Base-by-base conservation (phyloP, 2,329 filamentous ascomycete species). In the Fusarium devonianum region DNA sequence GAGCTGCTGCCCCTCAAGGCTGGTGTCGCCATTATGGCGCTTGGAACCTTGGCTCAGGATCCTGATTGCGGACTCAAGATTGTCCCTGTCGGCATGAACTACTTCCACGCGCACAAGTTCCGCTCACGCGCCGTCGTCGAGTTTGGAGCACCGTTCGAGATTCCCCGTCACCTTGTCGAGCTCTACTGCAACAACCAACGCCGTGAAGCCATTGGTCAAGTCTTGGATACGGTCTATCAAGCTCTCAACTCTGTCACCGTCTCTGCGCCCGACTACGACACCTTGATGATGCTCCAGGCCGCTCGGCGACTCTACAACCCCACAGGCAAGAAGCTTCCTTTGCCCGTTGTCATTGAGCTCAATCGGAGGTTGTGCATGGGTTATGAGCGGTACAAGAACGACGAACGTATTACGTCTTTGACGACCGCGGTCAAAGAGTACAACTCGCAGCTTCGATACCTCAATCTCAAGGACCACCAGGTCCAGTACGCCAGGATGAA, bases 71-170 rank as follows among this genome's bases (percentile, higher is more conserved):
- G 90, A 21, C 78, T 99, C 54, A 95, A 92, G 73, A 97, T 99
- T 64, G 90, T 99, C 17, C 94, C 94, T 4, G 92, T 94, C 40
- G 93, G 93, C 64, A 97, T 99, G 93, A 99, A 99, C 73, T 99
- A 99, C 74, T 99, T 99, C 75, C 93, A 97, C 73, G 90, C 93
- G 0, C 93, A 99, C 80, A 99, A 97, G 72, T 99, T 99, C 74
- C 88, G 93, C 34, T 97, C 93, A 57, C 85, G 94, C 69, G 94
- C 93, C 25, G 93, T 99, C 4, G 87, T 97, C 52, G 94, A 99
- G 69, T 99, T 97, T 65, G 94, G 94, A 7, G 87, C 85, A 18
- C 92, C 94, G 0, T 87, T 97, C 56, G 89, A 96, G 60, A 86
- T 97, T 8, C 88, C 92, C 1, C 77, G 78, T 14, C 89, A 96